Base-by-base conservation (phyloP, 2,329 filamentous ascomycete genomes). In the Colletotrichum orbiculare region DNA sequence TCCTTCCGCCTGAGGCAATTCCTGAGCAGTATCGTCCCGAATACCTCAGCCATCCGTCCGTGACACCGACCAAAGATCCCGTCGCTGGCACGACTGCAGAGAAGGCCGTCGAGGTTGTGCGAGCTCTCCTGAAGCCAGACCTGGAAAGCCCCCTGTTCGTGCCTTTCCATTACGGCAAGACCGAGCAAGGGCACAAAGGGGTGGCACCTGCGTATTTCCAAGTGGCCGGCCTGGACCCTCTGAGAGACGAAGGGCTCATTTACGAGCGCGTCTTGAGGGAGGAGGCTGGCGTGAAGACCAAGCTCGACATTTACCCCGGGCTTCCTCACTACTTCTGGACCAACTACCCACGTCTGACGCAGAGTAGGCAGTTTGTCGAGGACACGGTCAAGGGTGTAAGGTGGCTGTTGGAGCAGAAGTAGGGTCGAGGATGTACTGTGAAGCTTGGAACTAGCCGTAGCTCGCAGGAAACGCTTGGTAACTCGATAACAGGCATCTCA, bases 191-290 rank as follows among this genome's bases (percentile, higher is more conserved):
- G 4, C 62, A 65, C 25, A 47, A 37, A 11, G 57, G 62, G 1
- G 11, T 65, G n/a, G 57, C 57, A n/a, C 57, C 57, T 35, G 57
- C 52, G 4, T 65, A 65, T 69, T 73, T 87, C 1, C 82, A 85
- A 69, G 75, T 85, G 0, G 79, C 77, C 65, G 85, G 84, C 10
- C 64, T 82, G 63, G 85, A 87, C 69, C 80, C 80, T 0, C 67
- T 84, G 3, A 73, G 85, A 4, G 85, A 88, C 63, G 85, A 87
- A 58, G 82, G 75, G 0, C 66, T 87, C 49, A 80, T 87, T 0
- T 87, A 86, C 67, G 83, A 85, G 67, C 72, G 77, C 43, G 70
- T 82, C 2, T 69, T 87, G 61, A 73, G 77, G 38, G 80, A 82
- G 55, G 80, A 82, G 57, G 77, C 81, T 38, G 75, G 73, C 1